Conservation (phyloP, 441 rosid genomes). For the Arabidopsis lyrata region DNA sequence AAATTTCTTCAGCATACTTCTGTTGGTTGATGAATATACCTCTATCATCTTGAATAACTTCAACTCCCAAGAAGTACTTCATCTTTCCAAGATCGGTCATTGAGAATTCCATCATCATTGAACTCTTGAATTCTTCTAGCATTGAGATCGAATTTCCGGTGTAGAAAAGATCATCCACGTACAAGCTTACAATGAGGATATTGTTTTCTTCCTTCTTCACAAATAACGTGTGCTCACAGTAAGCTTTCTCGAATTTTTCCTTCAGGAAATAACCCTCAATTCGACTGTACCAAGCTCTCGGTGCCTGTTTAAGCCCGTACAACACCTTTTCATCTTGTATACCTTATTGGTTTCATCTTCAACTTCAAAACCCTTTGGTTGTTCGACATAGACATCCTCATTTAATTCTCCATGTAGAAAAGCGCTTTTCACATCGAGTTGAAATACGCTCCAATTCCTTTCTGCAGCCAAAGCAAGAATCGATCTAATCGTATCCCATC, state of each 20-base stretch:
- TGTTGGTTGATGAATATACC: background rate
- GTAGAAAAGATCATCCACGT: background rate
- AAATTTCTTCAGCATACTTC: background rate
- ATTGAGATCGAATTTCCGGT: background rate
- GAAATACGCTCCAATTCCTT: background rate
- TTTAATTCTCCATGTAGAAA: background rate
- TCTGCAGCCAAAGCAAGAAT: background rate
- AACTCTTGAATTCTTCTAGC: background rate
- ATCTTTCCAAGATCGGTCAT: background rate
- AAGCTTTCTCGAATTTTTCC: background rate
- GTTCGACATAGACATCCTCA: background rate
- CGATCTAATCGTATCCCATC: too few relatives aligned
- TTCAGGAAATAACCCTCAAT: too few relatives aligned
- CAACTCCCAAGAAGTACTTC: background rate
- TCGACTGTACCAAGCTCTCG: too few relatives aligned
- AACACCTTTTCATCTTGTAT: too few relatives aligned
- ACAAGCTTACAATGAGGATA: background rate
- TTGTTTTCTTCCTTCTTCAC: background rate
- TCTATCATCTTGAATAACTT: background rate
- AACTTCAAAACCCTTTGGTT: too few relatives aligned
- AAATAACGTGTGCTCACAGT: background rate
- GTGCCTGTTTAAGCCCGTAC: too few relatives aligned
- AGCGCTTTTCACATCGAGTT: background rate
- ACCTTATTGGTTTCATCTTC: background rate
- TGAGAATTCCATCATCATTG: background rate